These are phyloP conservation scores for Lentinula edodes DNA, from an alignment of 768 basidiomycete species.

Conservation along the genomic window DNA sequence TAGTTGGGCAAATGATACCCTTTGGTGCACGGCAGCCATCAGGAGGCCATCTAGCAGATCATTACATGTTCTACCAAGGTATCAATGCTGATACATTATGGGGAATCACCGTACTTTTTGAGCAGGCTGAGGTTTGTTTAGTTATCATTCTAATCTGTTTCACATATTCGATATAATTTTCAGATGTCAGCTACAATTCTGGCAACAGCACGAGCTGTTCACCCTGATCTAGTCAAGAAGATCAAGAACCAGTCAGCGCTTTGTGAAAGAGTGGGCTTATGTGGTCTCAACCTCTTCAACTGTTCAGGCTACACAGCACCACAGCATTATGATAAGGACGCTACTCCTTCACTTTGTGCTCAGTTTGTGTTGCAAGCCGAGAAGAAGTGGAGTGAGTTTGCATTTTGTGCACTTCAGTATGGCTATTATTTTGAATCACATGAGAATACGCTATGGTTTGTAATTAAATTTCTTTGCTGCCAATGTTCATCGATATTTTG, in stretches of 20 bases:
- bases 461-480: background rate
- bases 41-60: background rate
- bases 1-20: background rate
- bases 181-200: background rate
- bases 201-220: background rate
- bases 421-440: background rate
- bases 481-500: background rate
- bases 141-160: background rate
- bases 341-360: background rate
- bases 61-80: background rate
- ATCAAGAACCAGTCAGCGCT: background rate
- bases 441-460: background rate
- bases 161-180: background rate
- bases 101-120: background rate
- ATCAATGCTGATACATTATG: background rate
- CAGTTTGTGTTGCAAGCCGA: background rate
- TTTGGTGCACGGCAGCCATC: background rate
- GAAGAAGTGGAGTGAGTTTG: background rate
- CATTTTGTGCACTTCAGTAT: background rate
- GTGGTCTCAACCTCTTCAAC: background rate
- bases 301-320: background rate
- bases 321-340: background rate
- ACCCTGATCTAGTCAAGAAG: background rate
- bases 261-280: background rate
- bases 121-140: slow-evolving; percentile 1